A percentile compares a stretch with the other conserved stretches of the same genome.
Conservation (phyloP, 176 grass and related monocot species). For the Cocos nucifera region DNA sequence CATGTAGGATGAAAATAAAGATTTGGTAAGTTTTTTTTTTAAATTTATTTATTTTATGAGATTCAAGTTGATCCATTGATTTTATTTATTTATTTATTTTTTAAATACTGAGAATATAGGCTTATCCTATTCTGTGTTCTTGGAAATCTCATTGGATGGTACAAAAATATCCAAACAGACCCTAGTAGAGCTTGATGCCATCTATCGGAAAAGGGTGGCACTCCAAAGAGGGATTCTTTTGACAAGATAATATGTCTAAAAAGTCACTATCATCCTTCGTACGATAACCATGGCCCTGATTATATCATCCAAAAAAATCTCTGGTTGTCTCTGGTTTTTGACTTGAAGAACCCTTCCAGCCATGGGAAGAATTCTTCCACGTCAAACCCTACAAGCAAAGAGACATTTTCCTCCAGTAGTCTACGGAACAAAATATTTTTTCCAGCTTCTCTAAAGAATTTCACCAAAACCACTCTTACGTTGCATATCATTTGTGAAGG, state of each 20-base stretch:
- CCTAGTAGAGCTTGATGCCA: no score
- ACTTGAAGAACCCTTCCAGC: conserved; percentile 20
- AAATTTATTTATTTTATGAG: no score
- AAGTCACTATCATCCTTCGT: conserved; percentile 14
- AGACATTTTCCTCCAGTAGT: background rate
- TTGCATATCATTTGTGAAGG: no score
- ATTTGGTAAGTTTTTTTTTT: background rate
- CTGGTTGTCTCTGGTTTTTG: conserved; percentile 14
- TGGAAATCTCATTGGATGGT: no score
- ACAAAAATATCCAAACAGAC: no score
- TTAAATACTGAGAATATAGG: no score
- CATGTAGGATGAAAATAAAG: no score
- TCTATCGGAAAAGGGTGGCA: no score
- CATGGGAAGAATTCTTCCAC: conserved; percentile 37
- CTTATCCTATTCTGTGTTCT: no score
- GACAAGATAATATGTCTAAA: conserved; percentile 30
- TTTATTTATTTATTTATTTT: no score
- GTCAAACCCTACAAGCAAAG: background rate
- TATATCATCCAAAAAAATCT: conserved; percentile 26
- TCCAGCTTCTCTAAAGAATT: background rate
- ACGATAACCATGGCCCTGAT: conserved; percentile 10
- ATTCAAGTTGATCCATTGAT: no score
- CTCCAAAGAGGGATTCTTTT: no score
- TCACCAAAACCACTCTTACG: background rate
- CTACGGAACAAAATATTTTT: background rate